phyloP scores from a whole-genome alignment of 352 stramenopile species.

The Pythium plurisporium region DNA sequence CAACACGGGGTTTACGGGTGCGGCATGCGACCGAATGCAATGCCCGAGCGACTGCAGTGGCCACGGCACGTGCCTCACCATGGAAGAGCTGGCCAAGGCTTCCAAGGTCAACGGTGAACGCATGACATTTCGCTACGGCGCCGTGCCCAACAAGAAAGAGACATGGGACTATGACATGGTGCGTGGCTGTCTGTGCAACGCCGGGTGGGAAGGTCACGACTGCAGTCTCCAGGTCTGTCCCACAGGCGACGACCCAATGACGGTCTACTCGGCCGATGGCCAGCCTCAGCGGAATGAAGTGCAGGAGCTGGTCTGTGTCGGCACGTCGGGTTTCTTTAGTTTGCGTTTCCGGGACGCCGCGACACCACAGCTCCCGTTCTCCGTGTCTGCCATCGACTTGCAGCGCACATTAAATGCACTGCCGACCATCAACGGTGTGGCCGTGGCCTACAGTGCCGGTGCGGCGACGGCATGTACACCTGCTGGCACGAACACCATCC shows the following conservation, averaged over 20 bases:
- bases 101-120: conserved; percentile 50
- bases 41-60: conserved; percentile 74
- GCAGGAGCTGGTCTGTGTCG: conserved; percentile 68
- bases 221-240: conserved; percentile 86
- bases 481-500: conserved; percentile 47
- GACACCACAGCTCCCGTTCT: conserved; percentile 55
- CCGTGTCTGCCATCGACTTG: conserved; percentile 23
- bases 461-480: conserved; percentile 34
- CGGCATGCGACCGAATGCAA: conserved; percentile 63
- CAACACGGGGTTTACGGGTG: conserved; percentile 54
- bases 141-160: conserved; percentile 76
- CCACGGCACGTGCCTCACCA: conserved; percentile 79
- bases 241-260: conserved; percentile 86
- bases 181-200: conserved; percentile 82
- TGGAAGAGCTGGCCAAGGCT: conserved; percentile 64
- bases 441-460: conserved; percentile 41
- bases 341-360: conserved; percentile 65
- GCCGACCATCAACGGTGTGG: conserved; percentile 42
- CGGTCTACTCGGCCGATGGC: conserved; percentile 28
- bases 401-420: conserved; percentile 34
- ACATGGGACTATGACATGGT: conserved; percentile 89
- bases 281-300: conserved; percentile 70
- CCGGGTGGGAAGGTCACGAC: conserved; percentile 87
- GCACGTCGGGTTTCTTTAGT: conserved; percentile 55
- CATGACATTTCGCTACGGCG: conserved; percentile 52